phyloP scores from a whole-genome alignment of 1,139 yeast species.

The Suhomyces bokatorum region DNA sequence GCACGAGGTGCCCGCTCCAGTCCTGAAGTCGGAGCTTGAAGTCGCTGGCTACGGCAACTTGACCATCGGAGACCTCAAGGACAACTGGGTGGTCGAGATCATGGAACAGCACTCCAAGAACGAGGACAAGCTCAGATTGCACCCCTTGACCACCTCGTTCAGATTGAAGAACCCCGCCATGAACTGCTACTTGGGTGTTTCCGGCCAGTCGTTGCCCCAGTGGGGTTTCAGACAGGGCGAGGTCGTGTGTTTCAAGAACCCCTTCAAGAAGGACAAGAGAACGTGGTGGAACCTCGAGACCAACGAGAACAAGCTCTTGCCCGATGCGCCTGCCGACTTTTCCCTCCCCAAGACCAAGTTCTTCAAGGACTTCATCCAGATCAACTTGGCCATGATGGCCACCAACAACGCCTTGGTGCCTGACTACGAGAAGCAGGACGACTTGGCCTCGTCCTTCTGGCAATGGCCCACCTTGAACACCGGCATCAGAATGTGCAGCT shows the following conservation, averaged over 20 bases:
- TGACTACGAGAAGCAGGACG: slow-evolving; percentile 87
- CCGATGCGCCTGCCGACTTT: slow-evolving; percentile 71
- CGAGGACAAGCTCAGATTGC: slow-evolving; percentile 68
- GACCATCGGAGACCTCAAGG: slow-evolving; percentile 86
- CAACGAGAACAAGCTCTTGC: slow-evolving; percentile 74
- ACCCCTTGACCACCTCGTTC: slow-evolving; percentile 85
- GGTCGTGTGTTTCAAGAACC: slow-evolving; percentile 77
- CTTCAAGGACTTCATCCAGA: slow-evolving; percentile 84
- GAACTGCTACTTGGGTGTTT: slow-evolving; percentile 84
- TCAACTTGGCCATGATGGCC: slow-evolving; percentile 98
- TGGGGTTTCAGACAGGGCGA: slow-evolving; percentile 99
- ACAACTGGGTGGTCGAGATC: slow-evolving; percentile 90
- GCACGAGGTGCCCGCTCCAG: slow-evolving; percentile 79
- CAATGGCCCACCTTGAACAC: slow-evolving; percentile 96
- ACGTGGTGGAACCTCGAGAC: slow-evolving; percentile 98
- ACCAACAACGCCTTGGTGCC: slow-evolving; percentile 96
- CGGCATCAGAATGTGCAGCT: slow-evolving; percentile 94
- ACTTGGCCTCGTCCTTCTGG: slow-evolving; percentile 91
- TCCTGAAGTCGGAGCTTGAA: slow-evolving; percentile 69
- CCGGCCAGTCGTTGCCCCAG: slow-evolving; percentile 79
- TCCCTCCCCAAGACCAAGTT: slow-evolving; percentile 81
- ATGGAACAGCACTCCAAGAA: slow-evolving; percentile 74
- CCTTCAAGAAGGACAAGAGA: slow-evolving; percentile 82
- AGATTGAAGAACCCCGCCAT: slow-evolving; percentile 68
- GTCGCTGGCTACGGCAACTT: slow-evolving; percentile 92